phyloP scores from a whole-genome alignment of 176 grass and related monocot species.

The Zizania latifolia region DNA sequence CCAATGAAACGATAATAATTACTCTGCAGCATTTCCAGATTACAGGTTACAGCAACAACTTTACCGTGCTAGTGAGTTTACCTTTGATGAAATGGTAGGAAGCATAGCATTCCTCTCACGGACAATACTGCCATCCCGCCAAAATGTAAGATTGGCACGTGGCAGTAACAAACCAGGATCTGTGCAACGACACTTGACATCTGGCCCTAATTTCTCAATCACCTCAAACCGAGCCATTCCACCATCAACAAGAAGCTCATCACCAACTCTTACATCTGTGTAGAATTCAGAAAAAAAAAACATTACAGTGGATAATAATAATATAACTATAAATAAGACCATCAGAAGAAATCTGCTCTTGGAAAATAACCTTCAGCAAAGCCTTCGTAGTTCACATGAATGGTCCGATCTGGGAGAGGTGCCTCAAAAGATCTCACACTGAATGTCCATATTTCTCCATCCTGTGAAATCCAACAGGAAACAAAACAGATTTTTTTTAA shows the following conservation, averaged over 20 bases:
- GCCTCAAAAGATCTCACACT: slow-evolving; percentile 86
- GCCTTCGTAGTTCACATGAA: slow-evolving; percentile 90
- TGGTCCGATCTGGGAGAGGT: slow-evolving; percentile 77
- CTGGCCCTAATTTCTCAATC: slow-evolving; percentile 84
- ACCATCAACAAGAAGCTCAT: slow-evolving; percentile 96
- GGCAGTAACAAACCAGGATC: slow-evolving; percentile 91
- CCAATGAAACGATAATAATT: not conserved
- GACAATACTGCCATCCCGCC: slow-evolving; percentile 79
- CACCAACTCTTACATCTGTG: slow-evolving; percentile 86
- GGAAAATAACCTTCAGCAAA: slow-evolving; percentile 80
- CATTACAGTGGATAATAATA: not conserved
- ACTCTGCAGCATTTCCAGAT: not conserved
- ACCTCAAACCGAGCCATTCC: slow-evolving; percentile 98
- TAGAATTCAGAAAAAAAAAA: slow-evolving; percentile 4
- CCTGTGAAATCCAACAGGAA: slow-evolving; percentile 45
- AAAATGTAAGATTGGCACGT: slow-evolving; percentile 94
- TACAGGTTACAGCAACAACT: not conserved
- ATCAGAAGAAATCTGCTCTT: slow-evolving; percentile 15
- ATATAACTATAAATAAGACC: not conserved
- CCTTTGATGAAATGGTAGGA: slow-evolving; percentile 99
- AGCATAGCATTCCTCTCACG: slow-evolving; percentile 94
- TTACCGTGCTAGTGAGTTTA: slow-evolving; percentile 23
- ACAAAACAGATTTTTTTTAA: not conserved
- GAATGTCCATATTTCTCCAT: slow-evolving; percentile 99
- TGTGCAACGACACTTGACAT: slow-evolving; percentile 86